Conservation (phyloP, 495 filamentous ascomycete genomes). For the Lasiosphaeriaceae sp. region DNA sequence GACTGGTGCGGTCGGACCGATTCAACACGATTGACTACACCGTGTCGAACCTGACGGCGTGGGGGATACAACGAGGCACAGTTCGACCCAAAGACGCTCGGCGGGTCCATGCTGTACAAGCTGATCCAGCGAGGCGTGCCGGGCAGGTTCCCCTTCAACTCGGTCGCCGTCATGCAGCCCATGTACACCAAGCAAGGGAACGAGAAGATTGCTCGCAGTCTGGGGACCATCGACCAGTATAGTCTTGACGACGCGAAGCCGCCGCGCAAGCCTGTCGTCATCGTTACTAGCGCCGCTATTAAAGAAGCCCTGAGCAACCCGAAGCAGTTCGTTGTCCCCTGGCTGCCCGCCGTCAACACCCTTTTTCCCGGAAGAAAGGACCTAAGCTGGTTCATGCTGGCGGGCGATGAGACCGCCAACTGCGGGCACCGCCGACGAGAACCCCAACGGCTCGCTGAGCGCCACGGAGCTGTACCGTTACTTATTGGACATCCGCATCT, state of each 20-base stretch:
- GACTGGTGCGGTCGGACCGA: conserved; percentile 74
- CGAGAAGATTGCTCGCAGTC: conserved; percentile 50
- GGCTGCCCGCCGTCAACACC: conserved; percentile 4
- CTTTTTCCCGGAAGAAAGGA: conserved; percentile 10
- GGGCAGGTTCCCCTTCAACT: conserved; percentile 65
- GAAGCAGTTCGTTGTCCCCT: conserved; percentile 8
- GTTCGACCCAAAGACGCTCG: conserved; percentile 60
- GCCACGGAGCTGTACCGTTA: conserved; percentile 57
- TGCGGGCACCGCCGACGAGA: conserved; percentile 40
- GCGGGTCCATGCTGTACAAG: conserved; percentile 73
- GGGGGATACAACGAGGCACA: conserved; percentile 71
- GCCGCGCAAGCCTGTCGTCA: conserved; percentile 8
- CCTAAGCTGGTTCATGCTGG: conserved; percentile 13
- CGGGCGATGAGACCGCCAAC: conserved; percentile 11
- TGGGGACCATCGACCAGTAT: conserved; percentile 54
- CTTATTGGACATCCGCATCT: conserved; percentile 56
- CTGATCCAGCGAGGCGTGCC: conserved; percentile 67
- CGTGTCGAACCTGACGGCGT: conserved; percentile 68
- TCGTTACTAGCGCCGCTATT: conserved; percentile 4
- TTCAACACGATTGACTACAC: conserved; percentile 72
- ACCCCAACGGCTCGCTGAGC: conserved; percentile 53
- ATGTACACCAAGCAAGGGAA: conserved; percentile 50
- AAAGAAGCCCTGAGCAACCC: conserved; percentile 6
- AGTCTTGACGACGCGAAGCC: conserved; percentile 49
- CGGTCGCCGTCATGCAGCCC: conserved; percentile 70